These are phyloP conservation scores for Chlorella sp. DNA, from an alignment of 139 green algal species.

Conservation along the genomic window DNA sequence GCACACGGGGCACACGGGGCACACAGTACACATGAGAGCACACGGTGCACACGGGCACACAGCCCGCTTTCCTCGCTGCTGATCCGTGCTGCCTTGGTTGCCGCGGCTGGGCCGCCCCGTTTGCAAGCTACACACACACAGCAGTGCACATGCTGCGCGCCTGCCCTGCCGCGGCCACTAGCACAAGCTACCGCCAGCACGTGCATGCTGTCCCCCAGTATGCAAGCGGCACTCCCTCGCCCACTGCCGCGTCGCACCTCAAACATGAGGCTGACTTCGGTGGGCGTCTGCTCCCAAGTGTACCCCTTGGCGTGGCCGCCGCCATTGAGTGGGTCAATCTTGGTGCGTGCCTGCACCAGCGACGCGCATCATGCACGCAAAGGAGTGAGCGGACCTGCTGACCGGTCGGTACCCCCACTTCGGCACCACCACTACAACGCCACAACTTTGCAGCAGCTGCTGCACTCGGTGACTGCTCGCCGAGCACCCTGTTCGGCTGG, in stretches of 20 bases:
- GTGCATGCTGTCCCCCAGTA: no score
- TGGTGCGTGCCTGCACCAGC: conserved; percentile 5
- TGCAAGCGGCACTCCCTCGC: no score
- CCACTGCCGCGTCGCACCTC: conserved; percentile 5
- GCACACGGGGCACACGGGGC: not conserved
- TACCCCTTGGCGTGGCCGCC: conserved; percentile 15
- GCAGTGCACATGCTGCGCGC: not conserved
- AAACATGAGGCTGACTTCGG: conserved; percentile 18
- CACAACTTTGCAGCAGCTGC: not conserved
- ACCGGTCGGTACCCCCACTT: not conserved
- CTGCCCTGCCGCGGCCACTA: not conserved
- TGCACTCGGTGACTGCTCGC: not conserved
- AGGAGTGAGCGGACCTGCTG: not conserved
- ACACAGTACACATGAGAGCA: not conserved
- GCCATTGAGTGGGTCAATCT: conserved; percentile 17
- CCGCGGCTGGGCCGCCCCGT: not conserved
- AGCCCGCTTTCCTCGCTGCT: not conserved
- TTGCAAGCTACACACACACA: not conserved
- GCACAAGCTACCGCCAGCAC: no score
- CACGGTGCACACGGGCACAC: not conserved
- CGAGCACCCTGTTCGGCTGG: not conserved
- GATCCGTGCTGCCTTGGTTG: no score
- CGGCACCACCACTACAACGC: not conserved
- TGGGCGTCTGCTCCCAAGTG: conserved; percentile 20
- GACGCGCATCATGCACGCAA: not conserved